phyloP scores from a whole-genome alignment of 176 grass and related monocot genomes.

The Dendrocalamus sinicus region DNA sequence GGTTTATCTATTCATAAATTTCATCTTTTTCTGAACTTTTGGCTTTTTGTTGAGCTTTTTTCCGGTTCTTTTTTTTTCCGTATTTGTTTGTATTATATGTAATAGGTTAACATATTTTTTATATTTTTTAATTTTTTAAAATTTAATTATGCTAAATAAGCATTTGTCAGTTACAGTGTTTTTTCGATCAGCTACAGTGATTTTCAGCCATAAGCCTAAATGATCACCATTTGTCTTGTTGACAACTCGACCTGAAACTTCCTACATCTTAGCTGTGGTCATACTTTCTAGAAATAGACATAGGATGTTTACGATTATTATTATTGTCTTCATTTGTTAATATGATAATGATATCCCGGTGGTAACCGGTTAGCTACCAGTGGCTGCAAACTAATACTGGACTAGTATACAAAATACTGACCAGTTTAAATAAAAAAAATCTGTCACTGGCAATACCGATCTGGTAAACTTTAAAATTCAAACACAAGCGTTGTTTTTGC shows the following conservation, averaged over 20 bases:
- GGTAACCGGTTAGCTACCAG: conserved; percentile 10
- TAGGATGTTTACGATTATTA: not conserved
- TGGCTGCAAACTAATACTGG: not conserved
- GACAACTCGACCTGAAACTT: not conserved
- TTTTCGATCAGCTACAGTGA: too few species aligned
- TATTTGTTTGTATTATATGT: too few species aligned
- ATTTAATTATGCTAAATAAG: too few species aligned
- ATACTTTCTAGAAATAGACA: not conserved
- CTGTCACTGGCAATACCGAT: not conserved
- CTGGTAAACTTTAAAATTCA: conserved; percentile 7
- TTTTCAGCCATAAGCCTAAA: too few species aligned
- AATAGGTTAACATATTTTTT: too few species aligned
- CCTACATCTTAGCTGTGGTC: conserved; percentile 10
- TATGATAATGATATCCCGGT: not conserved
- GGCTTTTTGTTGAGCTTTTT: too few species aligned
- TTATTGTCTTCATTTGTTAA: not conserved
- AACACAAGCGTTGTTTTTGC: not conserved
- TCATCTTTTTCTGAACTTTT: too few species aligned
- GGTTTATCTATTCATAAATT: too few species aligned
- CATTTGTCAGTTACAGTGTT: too few species aligned
- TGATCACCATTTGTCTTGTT: not conserved
- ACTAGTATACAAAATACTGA: not conserved
- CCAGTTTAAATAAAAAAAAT: not conserved
- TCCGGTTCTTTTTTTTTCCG: too few species aligned
- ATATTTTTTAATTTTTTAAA: too few species aligned